These are phyloP conservation scores for Cystobasidium sp. DNA, from an alignment of 1,284 basidiomycete genomes.

Conservation along the genomic window DNA sequence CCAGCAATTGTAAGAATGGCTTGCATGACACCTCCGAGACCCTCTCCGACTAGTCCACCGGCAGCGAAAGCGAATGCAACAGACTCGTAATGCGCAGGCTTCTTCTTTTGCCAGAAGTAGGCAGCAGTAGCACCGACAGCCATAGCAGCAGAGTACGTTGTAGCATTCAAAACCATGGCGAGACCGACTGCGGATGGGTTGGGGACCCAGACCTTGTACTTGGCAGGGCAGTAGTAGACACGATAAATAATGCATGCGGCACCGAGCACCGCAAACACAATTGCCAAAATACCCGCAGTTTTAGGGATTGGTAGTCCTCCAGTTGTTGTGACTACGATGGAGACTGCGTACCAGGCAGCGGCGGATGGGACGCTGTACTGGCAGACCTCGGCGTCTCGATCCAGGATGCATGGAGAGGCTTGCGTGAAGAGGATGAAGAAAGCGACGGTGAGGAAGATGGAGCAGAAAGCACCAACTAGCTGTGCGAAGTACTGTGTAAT, in stretches of 20 bases:
- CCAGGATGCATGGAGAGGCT: conserved; percentile 69
- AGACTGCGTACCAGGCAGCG: conserved; percentile 68
- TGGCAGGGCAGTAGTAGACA: conserved; percentile 41
- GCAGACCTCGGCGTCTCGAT: conserved; percentile 59
- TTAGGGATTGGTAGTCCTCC: conserved; percentile 61
- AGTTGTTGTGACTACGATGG: conserved; percentile 61
- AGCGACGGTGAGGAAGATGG: conserved; percentile 66
- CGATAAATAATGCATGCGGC: conserved; percentile 61
- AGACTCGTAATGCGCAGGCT: conserved; percentile 62
- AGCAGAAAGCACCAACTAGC: conserved; percentile 64
- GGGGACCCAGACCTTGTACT: conserved; percentile 61
- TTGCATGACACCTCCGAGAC: conserved; percentile 70
- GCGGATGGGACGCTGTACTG: conserved; percentile 68
- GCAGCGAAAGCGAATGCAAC: conserved; percentile 68
- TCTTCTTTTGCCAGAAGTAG: conserved; percentile 62
- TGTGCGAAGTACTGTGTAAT: conserved; percentile 67
- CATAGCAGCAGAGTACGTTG: conserved; percentile 65
- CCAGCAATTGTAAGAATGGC: conserved; percentile 58
- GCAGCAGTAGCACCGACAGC: conserved; percentile 55
- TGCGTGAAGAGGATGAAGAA: conserved; percentile 69
- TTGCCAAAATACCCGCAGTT: conserved; percentile 69
- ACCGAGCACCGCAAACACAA: conserved; percentile 63
- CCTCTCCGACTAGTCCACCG: conserved; percentile 69
- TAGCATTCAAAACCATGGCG: conserved; percentile 64
- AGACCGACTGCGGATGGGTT: conserved; percentile 71